A percentile compares a stretch with the other conserved stretches of the same genome.
Evolutionary conservation across 2,329 filamentous ascomycete species (phyloP).

Genomic region (Cladosporium sphaerospermum): DNA sequence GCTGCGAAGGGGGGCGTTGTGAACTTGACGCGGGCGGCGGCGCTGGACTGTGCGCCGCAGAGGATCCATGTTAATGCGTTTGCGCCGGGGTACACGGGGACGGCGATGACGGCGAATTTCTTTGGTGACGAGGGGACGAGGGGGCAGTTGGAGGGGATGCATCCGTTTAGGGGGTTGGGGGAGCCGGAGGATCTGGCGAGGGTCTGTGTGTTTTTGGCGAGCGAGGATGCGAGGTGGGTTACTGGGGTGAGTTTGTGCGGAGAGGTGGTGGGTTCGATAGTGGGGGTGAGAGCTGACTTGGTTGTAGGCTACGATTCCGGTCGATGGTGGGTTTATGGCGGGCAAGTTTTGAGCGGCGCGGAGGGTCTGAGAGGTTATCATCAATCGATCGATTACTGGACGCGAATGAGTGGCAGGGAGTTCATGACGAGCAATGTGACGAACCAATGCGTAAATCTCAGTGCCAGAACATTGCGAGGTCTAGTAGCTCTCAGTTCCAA

Average conservation of each 20-base stretch:
- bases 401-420: no score
- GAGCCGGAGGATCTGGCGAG: constrained; percentile 68
- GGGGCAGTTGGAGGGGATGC: constrained; percentile 70
- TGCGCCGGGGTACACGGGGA: constrained; percentile 24
- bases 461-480: no score
- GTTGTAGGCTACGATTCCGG: constrained; percentile 11
- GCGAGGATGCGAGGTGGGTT: constrained; percentile 72
- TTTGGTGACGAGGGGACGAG: constrained; percentile 49
- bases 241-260: constrained; percentile 49
- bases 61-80: constrained; percentile 27
- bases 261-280: not conserved
- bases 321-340: constrained; percentile 15
- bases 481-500: no score
- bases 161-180: constrained; percentile 69
- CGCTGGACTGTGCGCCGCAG: constrained; percentile 25
- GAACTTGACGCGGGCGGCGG: constrained; percentile 22
- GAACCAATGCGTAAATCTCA: no score
- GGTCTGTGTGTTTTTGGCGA: constrained; percentile 77
- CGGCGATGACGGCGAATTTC: constrained; percentile 18
- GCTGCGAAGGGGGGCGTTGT: constrained; percentile 25
- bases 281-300: not conserved
- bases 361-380: not conserved
- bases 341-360: not conserved
- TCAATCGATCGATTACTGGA: no score
- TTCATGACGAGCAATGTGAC: no score